These are phyloP conservation scores for Exophiala viscosa DNA, from an alignment of 2,329 filamentous ascomycete genomes.

Conservation along the genomic window DNA sequence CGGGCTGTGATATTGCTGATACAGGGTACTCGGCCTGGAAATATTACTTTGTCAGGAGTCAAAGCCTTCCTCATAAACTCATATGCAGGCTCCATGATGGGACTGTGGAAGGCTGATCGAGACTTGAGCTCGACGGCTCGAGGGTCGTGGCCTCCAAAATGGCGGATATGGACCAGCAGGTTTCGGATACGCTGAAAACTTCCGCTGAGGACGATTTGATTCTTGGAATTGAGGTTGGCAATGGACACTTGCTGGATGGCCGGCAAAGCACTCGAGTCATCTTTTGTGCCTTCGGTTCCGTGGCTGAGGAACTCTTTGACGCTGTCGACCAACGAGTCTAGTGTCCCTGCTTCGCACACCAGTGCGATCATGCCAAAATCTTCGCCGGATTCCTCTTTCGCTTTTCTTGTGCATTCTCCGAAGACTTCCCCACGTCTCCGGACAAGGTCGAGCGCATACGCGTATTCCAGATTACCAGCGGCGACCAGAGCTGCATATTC, in stretches of 20 bases:
- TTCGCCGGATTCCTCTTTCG: conserved; percentile 64
- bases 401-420: conserved; percentile 68
- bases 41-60: conserved; percentile 62
- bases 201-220: conserved; percentile 91
- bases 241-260: conserved; percentile 84
- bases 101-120: conserved; percentile 48
- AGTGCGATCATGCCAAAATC: conserved; percentile 94
- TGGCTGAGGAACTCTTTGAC: conserved; percentile 77
- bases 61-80: conserved; percentile 68
- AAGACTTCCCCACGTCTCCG: conserved; percentile 76
- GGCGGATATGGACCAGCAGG: conserved; percentile 76
- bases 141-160: conserved; percentile 89
- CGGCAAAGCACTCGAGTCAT: conserved; percentile 64
- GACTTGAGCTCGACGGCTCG: conserved; percentile 75
- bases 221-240: conserved; percentile 92
- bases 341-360: conserved; percentile 77
- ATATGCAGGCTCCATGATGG: conserved; percentile 83
- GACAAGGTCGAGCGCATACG: conserved; percentile 74
- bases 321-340: conserved; percentile 64
- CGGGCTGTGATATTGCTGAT: conserved; percentile 81
- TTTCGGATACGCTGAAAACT: conserved; percentile 77
- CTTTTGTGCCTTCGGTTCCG: conserved; percentile 60
- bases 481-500: conserved; percentile 90
- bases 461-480: conserved; percentile 72
- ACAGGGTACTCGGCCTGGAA: conserved; percentile 71